Conservation (phyloP, 306 rosid genomes). For the Quercus berberidifolia region DNA sequence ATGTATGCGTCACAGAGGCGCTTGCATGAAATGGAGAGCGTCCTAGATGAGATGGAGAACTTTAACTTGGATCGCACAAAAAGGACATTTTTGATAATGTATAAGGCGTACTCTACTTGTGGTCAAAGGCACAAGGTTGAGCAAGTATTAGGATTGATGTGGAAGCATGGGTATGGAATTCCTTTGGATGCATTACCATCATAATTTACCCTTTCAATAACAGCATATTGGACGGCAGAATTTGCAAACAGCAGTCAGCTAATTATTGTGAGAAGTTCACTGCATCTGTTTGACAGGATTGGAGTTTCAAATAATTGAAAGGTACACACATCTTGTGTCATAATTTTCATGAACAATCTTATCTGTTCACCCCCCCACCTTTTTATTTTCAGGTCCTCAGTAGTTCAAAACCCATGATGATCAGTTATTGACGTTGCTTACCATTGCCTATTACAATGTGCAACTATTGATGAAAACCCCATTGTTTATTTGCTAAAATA, state of each 20-base stretch:
- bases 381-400: background rate
- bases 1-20: conserved; percentile 57
- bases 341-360: background rate
- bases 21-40: conserved; percentile 58
- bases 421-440: background rate
- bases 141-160: conserved; percentile 62
- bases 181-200: conserved; percentile 41
- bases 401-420: background rate
- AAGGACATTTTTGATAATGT: conserved; percentile 66
- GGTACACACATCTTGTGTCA: conserved; percentile 26
- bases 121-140: conserved; percentile 55
- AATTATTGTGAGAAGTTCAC: conserved; percentile 1
- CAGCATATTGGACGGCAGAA: conserved; percentile 17
- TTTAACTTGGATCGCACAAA: conserved; percentile 27
- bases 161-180: conserved; percentile 65
- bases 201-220: conserved; percentile 23
- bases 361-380: background rate
- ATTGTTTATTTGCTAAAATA: background rate
- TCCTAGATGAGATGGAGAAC: conserved; percentile 58
- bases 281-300: background rate
- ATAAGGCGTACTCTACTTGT: conserved; percentile 39
- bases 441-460: background rate
- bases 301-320: conserved; percentile 9
- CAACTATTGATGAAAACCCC: background rate
- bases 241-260: conserved; percentile 11